phyloP scores from a whole-genome alignment of 2,329 filamentous ascomycete species.

The Pseudogymnoascus sp. region DNA sequence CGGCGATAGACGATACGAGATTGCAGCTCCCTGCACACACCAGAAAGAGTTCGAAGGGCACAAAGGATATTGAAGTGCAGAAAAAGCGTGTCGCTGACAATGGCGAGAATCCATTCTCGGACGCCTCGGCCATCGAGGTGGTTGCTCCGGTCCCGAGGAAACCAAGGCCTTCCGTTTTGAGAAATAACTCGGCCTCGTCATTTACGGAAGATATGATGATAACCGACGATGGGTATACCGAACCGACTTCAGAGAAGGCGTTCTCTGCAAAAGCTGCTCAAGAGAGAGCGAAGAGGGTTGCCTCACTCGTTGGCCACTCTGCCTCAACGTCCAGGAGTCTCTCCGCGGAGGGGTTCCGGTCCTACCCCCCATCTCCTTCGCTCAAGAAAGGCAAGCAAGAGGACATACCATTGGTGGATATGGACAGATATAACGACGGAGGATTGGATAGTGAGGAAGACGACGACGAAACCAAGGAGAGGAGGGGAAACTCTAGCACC shows the following conservation, averaged over 20 bases:
- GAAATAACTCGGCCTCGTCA: slow-evolving; percentile 21
- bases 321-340: slow-evolving; percentile 26
- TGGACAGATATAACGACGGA: slow-evolving; percentile 24
- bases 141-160: background rate
- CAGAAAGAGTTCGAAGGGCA: slow-evolving; percentile 17
- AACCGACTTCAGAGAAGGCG: slow-evolving; percentile 22
- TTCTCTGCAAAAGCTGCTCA: slow-evolving; percentile 28
- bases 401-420: slow-evolving; percentile 27
- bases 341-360: slow-evolving; percentile 21
- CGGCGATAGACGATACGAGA: slow-evolving; percentile 11
- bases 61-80: slow-evolving; percentile 4
- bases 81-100: background rate
- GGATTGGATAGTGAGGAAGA: slow-evolving; percentile 23
- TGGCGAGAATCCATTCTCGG: slow-evolving; percentile 19
- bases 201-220: slow-evolving; percentile 11
- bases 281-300: slow-evolving; percentile 26
- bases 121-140: background rate
- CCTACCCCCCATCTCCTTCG: background rate
- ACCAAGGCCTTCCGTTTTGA: slow-evolving; percentile 23
- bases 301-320: slow-evolving; percentile 26
- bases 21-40: slow-evolving; percentile 20
- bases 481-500: slow-evolving; percentile 20
- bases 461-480: slow-evolving; percentile 13
- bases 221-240: slow-evolving; percentile 14
- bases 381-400: background rate